Evolutionary conservation across 305 asterid species (phyloP).

Genomic region (Striga hermonthica): DNA sequence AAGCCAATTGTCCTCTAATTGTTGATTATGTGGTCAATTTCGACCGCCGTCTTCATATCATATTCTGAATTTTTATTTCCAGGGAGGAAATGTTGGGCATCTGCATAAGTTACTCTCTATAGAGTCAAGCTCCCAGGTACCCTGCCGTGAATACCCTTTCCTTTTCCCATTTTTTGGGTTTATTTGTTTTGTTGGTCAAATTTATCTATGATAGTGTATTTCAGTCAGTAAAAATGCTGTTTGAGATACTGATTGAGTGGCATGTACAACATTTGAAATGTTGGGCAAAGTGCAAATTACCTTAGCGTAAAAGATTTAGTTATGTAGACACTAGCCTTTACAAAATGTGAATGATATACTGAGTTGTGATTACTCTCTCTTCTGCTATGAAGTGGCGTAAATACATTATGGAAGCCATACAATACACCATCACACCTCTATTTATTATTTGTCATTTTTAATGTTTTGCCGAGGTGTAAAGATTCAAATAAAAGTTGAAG

Average conservation of each 20-base stretch:
- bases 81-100: slow-evolving; percentile 99
- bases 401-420: background rate
- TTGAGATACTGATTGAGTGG: slow-evolving; percentile 5
- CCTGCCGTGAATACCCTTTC: slow-evolving; percentile 19
- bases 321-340: background rate
- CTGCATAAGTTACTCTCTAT: slow-evolving; percentile 80
- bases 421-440: background rate
- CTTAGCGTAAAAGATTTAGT: background rate
- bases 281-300: slow-evolving; percentile 15
- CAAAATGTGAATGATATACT: slow-evolving; percentile 10
- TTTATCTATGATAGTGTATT: slow-evolving; percentile 22
- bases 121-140: slow-evolving; percentile 98
- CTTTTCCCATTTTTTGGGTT: background rate
- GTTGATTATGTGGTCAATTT: slow-evolving; percentile 23
- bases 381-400: background rate
- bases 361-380: background rate
- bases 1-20: slow-evolving; percentile 23
- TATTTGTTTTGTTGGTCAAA: slow-evolving; percentile 17
- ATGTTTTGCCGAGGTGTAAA: background rate
- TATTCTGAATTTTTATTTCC: slow-evolving; percentile 38
- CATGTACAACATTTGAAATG: slow-evolving; percentile 20
- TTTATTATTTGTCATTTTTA: slow-evolving; percentile 16
- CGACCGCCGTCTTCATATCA: slow-evolving; percentile 18
- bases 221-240: slow-evolving; percentile 19
- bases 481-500: slow-evolving; percentile 10